Evolutionary conservation across 805 yeast species (phyloP).

Genomic region (Candida montana): DNA sequence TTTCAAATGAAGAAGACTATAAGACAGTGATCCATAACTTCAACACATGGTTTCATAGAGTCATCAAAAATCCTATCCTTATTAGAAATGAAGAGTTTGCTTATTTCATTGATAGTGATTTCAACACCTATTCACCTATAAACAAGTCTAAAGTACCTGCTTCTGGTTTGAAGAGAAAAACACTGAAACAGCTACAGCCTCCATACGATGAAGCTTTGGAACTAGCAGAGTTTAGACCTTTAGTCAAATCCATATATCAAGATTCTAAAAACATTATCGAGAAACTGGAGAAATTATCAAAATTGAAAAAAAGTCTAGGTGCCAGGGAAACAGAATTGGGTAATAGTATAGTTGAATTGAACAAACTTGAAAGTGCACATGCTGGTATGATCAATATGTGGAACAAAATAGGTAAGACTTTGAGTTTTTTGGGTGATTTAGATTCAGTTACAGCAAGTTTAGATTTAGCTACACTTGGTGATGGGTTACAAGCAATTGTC

Average conservation of each 20-base stretch:
- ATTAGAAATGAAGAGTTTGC: slow-evolving; percentile 85
- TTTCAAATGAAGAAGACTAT: slow-evolving; percentile 78
- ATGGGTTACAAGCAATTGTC: slow-evolving; percentile 57
- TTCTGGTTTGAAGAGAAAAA: slow-evolving; percentile 80
- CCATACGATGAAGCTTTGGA: slow-evolving; percentile 86
- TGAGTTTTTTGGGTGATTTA: slow-evolving; percentile 69
- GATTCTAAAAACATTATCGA: slow-evolving; percentile 42
- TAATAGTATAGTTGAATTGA: slow-evolving; percentile 33
- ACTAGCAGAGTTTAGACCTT: slow-evolving; percentile 80
- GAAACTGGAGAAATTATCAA: slow-evolving; percentile 54
- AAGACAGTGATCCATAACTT: slow-evolving; percentile 49
- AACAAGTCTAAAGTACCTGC: slow-evolving; percentile 63
- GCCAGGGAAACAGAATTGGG: slow-evolving; percentile 54
- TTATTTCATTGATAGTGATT: slow-evolving; percentile 75
- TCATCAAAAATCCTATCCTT: slow-evolving; percentile 70
- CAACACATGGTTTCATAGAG: slow-evolving; percentile 83
- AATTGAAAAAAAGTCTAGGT: slow-evolving; percentile 42
- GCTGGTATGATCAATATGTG: slow-evolving; percentile 75
- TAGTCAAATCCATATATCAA: slow-evolving; percentile 71
- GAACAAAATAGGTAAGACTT: slow-evolving; percentile 67
- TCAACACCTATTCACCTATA: slow-evolving; percentile 42
- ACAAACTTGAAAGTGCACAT: slow-evolving; percentile 44
- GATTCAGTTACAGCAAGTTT: slow-evolving; percentile 65
- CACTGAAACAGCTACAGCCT: slow-evolving; percentile 85
- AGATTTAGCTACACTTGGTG: slow-evolving; percentile 72